phyloP scores from a whole-genome alignment of 1,284 basidiomycete genomes.

The Ceratobasidium sp. region DNA sequence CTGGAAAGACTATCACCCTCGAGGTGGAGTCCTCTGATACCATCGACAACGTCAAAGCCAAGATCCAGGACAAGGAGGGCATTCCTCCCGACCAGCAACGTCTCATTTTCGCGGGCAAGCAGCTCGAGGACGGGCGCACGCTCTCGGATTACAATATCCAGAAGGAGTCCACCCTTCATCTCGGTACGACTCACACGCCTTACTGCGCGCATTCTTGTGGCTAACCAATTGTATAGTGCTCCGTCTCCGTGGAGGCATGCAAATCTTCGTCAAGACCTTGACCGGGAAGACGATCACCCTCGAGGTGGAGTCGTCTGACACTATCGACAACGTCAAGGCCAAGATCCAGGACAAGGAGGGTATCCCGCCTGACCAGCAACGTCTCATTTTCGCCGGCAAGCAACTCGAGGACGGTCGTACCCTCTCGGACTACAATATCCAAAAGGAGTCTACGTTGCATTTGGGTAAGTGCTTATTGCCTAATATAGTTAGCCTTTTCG shows the following conservation, averaged over 20 bases:
- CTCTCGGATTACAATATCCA: slow-evolving; percentile 95
- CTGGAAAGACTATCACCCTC: slow-evolving; percentile 96
- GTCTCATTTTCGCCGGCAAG: slow-evolving; percentile 62
- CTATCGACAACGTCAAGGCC: slow-evolving; percentile 69
- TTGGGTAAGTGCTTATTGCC: slow-evolving; percentile 60
- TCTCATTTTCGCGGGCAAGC: slow-evolving; percentile 98
- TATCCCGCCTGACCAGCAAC: slow-evolving; percentile 64
- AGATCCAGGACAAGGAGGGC: slow-evolving; percentile 65
- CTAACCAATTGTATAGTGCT: slow-evolving; percentile 57
- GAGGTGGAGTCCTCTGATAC: slow-evolving; percentile 67
- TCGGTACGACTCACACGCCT: slow-evolving; percentile 60
- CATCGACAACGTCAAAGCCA: slow-evolving; percentile 68
- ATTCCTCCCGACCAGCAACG: slow-evolving; percentile 75
- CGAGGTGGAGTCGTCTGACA: slow-evolving; percentile 69
- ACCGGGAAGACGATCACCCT: slow-evolving; percentile 64
- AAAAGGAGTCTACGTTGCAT: slow-evolving; percentile 58
- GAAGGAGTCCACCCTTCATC: slow-evolving; percentile 95
- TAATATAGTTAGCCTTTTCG: neutral
- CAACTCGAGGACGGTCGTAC: slow-evolving; percentile 57
- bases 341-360: slow-evolving; percentile 66
- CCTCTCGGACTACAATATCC: slow-evolving; percentile 63
- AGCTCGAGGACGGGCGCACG: slow-evolving; percentile 94
- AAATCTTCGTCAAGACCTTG: slow-evolving; percentile 65
- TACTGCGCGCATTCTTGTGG: slow-evolving; percentile 45
- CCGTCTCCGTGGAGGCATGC: slow-evolving; percentile 66